Base-by-base conservation (phyloP, 768 basidiomycete species). In the Suillus cothurnatus region DNA sequence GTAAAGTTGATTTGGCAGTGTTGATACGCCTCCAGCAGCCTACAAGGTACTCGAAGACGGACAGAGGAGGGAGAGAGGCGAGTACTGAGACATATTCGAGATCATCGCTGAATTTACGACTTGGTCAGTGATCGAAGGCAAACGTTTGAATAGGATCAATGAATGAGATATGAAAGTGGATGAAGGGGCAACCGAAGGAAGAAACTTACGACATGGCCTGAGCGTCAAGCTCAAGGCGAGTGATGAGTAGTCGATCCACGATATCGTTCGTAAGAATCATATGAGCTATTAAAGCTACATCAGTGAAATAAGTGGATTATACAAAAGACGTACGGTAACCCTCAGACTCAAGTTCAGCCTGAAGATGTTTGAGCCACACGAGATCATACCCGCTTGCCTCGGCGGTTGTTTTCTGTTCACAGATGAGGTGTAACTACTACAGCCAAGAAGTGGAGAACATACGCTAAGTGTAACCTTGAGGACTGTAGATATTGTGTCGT, bases 1-100 rank as follows among this genome's bases (percentile, higher is more conserved):
- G 66, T 26, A 93, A 72, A 21, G 82, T 78, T 45, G 82, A 76
- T 65, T 82, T 81, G 17, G 83, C 82, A 8, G 78, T 67, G 67
- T 92, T 91, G 49, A 92, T 69, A n/a, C 96, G 86, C 77, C 93
- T 95, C 97, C 97, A 99, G 71, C 92, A 91, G 23, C 91, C 91
- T 11, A 94, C 84, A 28, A 99, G 82, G 74, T 94, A 99, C 72
- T 97, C 94, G 65, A 97, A 94, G 0, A 87, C 83, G 0, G 96
- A 95, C 62, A 88, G 78, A 9, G 85, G 68, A 11, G 95, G 94
- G 21, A 98, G 80, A 28, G 90, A 91, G 3, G 91, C 91, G 1
- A 93, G 76, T 21, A 93, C 88, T 6, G 88, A 80, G 41, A 90
- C 79, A 73, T 87, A 91, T 26, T 92, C 91, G n/a, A 89, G 75